Evolutionary conservation across 108 stramenopile species (phyloP), one percentile per base, ranked within the genome.

Genomic region (Stephanodiscus triporus): DNA sequence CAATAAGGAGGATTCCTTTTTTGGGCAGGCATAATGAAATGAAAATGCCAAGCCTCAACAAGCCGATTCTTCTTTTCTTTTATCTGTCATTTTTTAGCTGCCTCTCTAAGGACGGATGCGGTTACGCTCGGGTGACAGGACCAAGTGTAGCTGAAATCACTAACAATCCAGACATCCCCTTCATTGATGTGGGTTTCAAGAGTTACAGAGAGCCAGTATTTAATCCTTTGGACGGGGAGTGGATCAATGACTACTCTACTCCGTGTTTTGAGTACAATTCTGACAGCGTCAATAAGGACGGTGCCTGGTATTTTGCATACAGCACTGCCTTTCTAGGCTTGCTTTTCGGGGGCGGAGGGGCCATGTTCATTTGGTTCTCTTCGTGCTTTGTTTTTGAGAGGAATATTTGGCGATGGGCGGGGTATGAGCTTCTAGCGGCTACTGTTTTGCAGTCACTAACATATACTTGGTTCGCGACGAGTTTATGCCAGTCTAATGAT

Each of bases 341-440:
- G 17, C 88, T 93, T 0, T 26, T 90, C 16, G 92, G 89, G 26
- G 92, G 92, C 17, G 87, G 72, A 4, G 85, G 87, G 2, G 82
- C 85, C 0, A 29, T 89, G 43, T 90, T 93, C 68, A 53, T 93
- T n/a, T 89, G 85, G 81, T 87, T 85, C 34, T 72, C 78, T 13
- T 65, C 72, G 5, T 90, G 89, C 55, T 81, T 86, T 67, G 72
- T 85, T 9, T 89, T 90, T 72, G 84, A 77, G 17, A 72, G 49
- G 27, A 81, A 59, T 8, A 86, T 85, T 17, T 90, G 92, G 89
- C 62, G 87, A 66, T 86, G 77, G 85, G 84, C 82, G 20, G 91
- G 88, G n/a, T 85, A 83, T 54, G 79, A 84, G 57, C 24, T 93
- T 9, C 38, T 90, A 10, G 34, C 77, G 6, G 91, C 89, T 0